Conservation (phyloP, 2,329 filamentous ascomycete species). For the Dactylonectria estremocensis region DNA sequence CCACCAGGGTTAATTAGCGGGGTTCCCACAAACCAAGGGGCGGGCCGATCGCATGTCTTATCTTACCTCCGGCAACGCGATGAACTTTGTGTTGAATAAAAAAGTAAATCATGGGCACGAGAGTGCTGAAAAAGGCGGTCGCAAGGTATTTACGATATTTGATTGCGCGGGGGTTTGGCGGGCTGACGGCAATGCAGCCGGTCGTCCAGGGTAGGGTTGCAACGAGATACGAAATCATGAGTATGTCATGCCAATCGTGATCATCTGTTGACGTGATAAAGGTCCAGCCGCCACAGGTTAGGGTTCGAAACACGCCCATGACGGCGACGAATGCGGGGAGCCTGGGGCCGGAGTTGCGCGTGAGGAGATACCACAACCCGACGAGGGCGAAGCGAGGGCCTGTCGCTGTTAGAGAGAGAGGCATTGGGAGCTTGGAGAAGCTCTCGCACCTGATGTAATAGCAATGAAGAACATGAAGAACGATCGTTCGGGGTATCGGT, state of each 20-base stretch:
- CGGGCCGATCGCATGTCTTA: conserved; percentile 61
- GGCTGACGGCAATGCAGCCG: conserved; percentile 90
- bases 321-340: conserved; percentile 87
- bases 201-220: conserved; percentile 95
- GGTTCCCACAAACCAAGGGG: not conserved
- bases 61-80: conserved; percentile 89
- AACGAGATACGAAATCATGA: conserved; percentile 98
- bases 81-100: conserved; percentile 99
- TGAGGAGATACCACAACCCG: conserved; percentile 92
- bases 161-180: conserved; percentile 84
- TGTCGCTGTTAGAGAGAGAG: conserved; percentile 52
- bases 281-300: conserved; percentile 98
- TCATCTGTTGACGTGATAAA: conserved; percentile 99
- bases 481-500: conserved; percentile 95
- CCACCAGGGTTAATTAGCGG: conserved; percentile 32
- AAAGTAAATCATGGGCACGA: conserved; percentile 93
- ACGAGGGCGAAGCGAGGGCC: conserved; percentile 93
- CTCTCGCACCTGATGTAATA: conserved; percentile 83
- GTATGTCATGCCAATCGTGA: conserved; percentile 98
- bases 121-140: conserved; percentile 87
- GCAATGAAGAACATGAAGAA: conserved; percentile 99
- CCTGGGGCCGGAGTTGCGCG: conserved; percentile 79
- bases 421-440: not conserved
- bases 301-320: conserved; percentile 87
- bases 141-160: conserved; percentile 92